Base-by-base conservation (phyloP, 1,139 yeast species). In the Kodamaea fungicola region DNA sequence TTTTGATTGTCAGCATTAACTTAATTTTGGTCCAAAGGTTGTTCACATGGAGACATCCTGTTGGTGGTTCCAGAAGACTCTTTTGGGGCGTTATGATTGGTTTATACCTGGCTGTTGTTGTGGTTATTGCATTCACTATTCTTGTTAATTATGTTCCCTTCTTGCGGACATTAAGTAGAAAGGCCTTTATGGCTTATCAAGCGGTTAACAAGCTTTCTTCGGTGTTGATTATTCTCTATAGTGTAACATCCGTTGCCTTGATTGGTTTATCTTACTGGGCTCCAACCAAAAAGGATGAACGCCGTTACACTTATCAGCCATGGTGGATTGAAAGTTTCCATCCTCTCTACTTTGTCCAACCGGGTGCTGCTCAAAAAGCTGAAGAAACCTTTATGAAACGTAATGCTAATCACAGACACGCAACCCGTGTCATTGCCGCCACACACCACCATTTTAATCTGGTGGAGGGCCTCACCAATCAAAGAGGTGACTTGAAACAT, bases 31-130 rank as follows among this genome's bases (percentile, higher is more conserved):
- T 89, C 4, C 92, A 84, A 57, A 72, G 95, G 48, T 68, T 84
- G 32, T 84, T 83, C 61, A 83, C 90, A 7, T 83, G 92, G 88
- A 68, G 86, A 53, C 94, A 85, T 54, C 94, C 95, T 3, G 83
- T 79, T 34, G 77, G 84, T 23, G 94, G 92, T 38, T 70, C 80
- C 16, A 58, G 76, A 32, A 62, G 57, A 38, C 51, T 71, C 33
- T 80, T 83, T 52, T 78, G 83, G 78, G 45, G 48, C 10, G 41
- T 66, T 30, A 80, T 84, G 84, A 53, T 72, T 32, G 37, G 57
- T 1, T 51, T 77, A 27, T 84, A 85, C 54, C 54, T 59, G 3
- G 44, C 80, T 35, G 90, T 84, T 22, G 41, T 71, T 33, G 80
- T 78, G 8, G 67, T 84, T 34, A 71, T 83, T 33, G 74, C 70